A percentile compares a stretch with the other conserved stretches of the same genome.
Evolutionary conservation across 805 yeast genomes (phyloP).

Genomic region (Yarrowia hollandica): DNA sequence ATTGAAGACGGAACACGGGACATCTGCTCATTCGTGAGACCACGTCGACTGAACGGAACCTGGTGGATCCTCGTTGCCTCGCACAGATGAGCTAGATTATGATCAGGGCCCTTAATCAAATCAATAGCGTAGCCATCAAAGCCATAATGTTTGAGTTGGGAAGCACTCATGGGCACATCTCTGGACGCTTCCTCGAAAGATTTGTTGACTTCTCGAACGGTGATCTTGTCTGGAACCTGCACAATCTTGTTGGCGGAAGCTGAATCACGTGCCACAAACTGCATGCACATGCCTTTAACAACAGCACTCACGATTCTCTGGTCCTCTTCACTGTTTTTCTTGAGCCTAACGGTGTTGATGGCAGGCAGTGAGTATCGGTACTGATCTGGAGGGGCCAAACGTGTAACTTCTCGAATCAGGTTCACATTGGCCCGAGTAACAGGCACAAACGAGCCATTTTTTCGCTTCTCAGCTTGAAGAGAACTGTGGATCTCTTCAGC

Average conservation of each 20-base stretch:
- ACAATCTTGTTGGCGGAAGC: neutral
- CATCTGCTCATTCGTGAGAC: constrained; percentile 47
- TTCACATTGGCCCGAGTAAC: neutral
- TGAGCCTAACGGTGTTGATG: constrained; percentile 1
- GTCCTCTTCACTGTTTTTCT: neutral
- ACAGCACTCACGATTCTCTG: constrained; percentile 2
- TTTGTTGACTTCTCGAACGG: neutral
- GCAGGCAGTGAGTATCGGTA: constrained; percentile 11
- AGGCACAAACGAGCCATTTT: neutral
- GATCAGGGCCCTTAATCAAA: constrained; percentile 67
- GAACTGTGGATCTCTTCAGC: neutral
- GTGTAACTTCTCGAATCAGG: constrained; percentile 32
- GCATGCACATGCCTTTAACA: neutral
- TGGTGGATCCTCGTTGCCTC: constrained; percentile 48
- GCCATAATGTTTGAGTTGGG: constrained; percentile 51
- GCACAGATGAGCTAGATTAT: constrained; percentile 71
- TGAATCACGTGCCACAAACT: constrained; percentile 1
- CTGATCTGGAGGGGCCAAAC: neutral
- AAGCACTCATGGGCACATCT: neutral
- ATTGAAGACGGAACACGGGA: constrained; percentile 26
- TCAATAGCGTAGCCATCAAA: constrained; percentile 82
- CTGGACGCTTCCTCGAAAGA: neutral
- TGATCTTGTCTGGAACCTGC: neutral
- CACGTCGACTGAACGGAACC: constrained; percentile 63
- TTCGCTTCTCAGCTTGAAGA: neutral